Conservation (phyloP, 2,329 filamentous ascomycete genomes). For the Penicillium occitanis region DNA sequence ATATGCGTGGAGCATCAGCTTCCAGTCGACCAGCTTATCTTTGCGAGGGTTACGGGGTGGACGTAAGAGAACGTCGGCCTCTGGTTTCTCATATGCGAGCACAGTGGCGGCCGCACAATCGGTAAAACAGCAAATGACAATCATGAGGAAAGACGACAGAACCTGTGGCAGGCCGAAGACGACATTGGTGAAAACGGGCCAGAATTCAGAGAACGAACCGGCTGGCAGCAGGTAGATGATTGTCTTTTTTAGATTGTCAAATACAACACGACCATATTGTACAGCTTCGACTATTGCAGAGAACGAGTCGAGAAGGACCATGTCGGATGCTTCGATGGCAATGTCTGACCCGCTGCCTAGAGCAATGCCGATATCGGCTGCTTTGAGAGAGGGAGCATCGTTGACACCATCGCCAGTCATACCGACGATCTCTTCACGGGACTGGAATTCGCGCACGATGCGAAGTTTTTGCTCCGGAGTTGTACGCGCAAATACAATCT, state of each 20-base stretch:
- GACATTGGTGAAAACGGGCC: conserved; percentile 71
- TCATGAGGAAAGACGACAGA: conserved; percentile 71
- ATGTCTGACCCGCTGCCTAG: conserved; percentile 60
- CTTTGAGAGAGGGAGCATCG: conserved; percentile 49
- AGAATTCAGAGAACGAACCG: conserved; percentile 72
- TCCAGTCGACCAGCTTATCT: conserved; percentile 71
- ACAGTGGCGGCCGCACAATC: conserved; percentile 72
- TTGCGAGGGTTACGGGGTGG: conserved; percentile 67
- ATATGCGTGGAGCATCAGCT: conserved; percentile 71
- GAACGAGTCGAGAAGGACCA: conserved; percentile 68
- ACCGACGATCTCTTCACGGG: conserved; percentile 57
- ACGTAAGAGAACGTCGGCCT: conserved; percentile 70
- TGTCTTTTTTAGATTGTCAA: conserved; percentile 74
- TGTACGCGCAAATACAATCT: conserved; percentile 74
- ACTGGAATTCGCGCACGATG: conserved; percentile 73
- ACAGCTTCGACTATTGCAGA: conserved; percentile 70
- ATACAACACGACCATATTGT: conserved; percentile 71
- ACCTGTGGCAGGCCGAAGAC: conserved; percentile 72
- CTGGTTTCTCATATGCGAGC: conserved; percentile 73
- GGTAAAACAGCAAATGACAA: conserved; percentile 70
- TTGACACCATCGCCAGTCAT: conserved; percentile 50
- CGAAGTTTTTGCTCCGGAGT: conserved; percentile 77
- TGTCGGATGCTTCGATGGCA: conserved; percentile 62
- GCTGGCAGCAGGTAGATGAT: conserved; percentile 73
- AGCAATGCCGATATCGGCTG: conserved; percentile 60